These are phyloP conservation scores for Russula abietina DNA, from an alignment of 768 basidiomycete genomes.

Conservation along the genomic window DNA sequence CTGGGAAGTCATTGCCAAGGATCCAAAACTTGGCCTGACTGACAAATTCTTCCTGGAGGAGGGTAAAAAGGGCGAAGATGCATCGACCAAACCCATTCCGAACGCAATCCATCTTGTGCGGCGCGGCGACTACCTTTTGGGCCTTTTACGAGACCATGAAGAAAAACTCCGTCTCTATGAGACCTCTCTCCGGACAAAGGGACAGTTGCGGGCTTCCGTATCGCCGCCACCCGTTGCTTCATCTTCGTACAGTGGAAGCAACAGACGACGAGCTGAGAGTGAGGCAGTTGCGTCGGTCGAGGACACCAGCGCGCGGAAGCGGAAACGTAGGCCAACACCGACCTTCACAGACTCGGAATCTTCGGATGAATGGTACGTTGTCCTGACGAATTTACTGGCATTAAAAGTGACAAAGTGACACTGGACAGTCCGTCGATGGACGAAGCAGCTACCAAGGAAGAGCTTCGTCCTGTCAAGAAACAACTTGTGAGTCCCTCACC, in stretches of 20 bases:
- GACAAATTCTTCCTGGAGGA: conserved; percentile 99
- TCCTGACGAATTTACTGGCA: conserved; percentile 1
- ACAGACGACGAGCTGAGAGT: conserved; percentile 78
- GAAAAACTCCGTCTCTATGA: conserved; percentile 89
- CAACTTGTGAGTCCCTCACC: conserved; percentile 59
- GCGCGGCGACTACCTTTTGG: conserved; percentile 88
- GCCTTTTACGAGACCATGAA: conserved; percentile 78
- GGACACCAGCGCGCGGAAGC: conserved; percentile 61
- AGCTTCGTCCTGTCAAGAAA: conserved; percentile 93
- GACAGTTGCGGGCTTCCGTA: conserved; percentile 61
- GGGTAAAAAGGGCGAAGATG: conserved; percentile 88
- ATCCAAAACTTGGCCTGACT: conserved; percentile 70
- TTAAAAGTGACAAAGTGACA: conserved; percentile 18
- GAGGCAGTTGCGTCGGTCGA: conserved; percentile 80
- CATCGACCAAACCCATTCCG: conserved; percentile 81
- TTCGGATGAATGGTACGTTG: conserved; percentile 79
- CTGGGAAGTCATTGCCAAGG: conserved; percentile 94
- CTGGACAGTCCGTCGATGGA: conserved; percentile 85
- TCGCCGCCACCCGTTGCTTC: conserved; percentile 76
- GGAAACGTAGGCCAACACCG: conserved; percentile 91
- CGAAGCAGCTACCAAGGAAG: conserved; percentile 86
- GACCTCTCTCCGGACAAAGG: conserved; percentile 66
- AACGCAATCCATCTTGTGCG: conserved; percentile 98
- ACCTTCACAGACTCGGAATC: conserved; percentile 94
- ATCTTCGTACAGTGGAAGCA: conserved; percentile 52